Evolutionary conservation across 139 green algal species (phyloP), one percentile per base, ranked within the genome.

Genomic region (Zygnema cylindricum): DNA sequence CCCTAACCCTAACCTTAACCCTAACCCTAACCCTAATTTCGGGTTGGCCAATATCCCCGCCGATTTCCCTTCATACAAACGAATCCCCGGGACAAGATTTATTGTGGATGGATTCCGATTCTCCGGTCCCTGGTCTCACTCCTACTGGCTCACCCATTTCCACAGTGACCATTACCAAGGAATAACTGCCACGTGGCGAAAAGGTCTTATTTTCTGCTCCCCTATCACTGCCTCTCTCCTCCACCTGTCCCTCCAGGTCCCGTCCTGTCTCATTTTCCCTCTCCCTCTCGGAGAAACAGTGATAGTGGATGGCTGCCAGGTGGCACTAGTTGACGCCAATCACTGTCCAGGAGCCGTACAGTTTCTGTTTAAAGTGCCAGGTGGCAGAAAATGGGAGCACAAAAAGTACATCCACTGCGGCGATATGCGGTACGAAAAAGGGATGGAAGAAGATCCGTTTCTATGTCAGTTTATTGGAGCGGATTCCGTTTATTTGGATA

Each of bases 101-200:
- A 42, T 92, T 16, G 88, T 92, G 25, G 88, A 92, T n/a, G 88
- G 88, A 0, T 92, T 92, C 75, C 86, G 86, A 2, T 21, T 21
- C 23, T 86, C 87, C 25, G 86, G 82, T 21, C 57, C 87, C 16
- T 92, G 69, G 75, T 91, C 42, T 23, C 69, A 40, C 55, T 55
- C 30, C 88, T 93, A 92, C 38, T 93, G 82, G 32, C 81, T 93
- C 16, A 82, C 89, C 35, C 89, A 93, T 79, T 93, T 93, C 73
- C 89, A 93, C 90, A 54, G 57, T n/a, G 89, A 93, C 89, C 89
- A 93, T 88, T 93, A 93, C 40, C 33, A 75, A 38, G 90, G 90
- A 1, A 33, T 93, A 25, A 76, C 87, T 39, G 41, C 91, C 55
- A n/a, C 2, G 16, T 93, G 90, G 69, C 36, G 69, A 40, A 81